These are phyloP conservation scores for Candida tropicalis DNA, from an alignment of 1,139 yeast species.

Conservation along the genomic window DNA sequence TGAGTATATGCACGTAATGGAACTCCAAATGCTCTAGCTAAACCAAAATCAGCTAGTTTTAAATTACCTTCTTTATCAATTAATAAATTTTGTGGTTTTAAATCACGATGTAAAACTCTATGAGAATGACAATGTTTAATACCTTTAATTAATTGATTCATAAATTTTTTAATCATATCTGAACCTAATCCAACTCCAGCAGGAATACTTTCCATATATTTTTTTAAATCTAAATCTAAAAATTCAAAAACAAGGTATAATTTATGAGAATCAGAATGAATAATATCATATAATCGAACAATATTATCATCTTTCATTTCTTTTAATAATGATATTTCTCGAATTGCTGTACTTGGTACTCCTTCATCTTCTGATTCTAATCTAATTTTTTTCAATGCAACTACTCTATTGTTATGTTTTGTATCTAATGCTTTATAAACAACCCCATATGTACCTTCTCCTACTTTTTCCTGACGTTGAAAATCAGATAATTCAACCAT, in stretches of 20 bases:
- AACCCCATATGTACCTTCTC: constrained; percentile 98
- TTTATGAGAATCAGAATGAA: constrained; percentile 95
- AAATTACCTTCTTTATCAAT: constrained; percentile 94
- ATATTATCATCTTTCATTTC: constrained; percentile 93
- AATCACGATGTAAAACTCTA: constrained; percentile 91
- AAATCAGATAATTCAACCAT: constrained; percentile 91
- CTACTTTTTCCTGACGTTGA: constrained; percentile 93
- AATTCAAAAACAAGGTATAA: constrained; percentile 92
- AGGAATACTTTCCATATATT: constrained; percentile 96
- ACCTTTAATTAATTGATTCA: constrained; percentile 92
- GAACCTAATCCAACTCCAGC: constrained; percentile 89
- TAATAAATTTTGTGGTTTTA: constrained; percentile 93
- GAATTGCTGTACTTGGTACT: constrained; percentile 95
- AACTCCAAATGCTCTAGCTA: constrained; percentile 96
- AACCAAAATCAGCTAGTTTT: constrained; percentile 95
- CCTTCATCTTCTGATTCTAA: constrained; percentile 98
- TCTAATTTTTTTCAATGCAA: constrained; percentile 92
- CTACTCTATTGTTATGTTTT: constrained; percentile 85
- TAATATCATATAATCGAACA: constrained; percentile 88
- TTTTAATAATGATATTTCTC: constrained; percentile 91
- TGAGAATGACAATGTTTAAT: constrained; percentile 95
- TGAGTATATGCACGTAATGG: constrained; percentile 96
- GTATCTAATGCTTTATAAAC: constrained; percentile 95
- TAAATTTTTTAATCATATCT: constrained; percentile 87
- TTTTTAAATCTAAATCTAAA: constrained; percentile 89